Evolutionary conservation across 768 basidiomycete species (phyloP).

Genomic region (Mycena crocata): DNA sequence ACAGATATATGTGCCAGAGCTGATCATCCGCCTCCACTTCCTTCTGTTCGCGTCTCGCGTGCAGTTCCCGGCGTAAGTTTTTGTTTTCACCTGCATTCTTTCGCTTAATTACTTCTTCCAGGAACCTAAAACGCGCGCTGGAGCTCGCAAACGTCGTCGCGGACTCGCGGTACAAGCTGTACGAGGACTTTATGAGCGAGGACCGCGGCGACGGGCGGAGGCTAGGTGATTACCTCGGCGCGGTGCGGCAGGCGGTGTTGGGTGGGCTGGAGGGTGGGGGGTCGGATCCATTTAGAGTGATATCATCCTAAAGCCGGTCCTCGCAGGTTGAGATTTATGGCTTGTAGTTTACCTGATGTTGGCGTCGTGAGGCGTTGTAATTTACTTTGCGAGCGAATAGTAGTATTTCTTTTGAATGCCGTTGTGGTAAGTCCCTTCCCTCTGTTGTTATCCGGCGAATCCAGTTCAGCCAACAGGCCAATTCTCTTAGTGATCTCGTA

Average conservation of each 20-base stretch:
- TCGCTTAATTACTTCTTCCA: constrained; percentile 41
- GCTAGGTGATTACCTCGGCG: constrained; percentile 79
- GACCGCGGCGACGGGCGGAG: constrained; percentile 70
- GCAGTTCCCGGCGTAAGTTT: constrained; percentile 73
- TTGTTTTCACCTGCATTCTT: neutral
- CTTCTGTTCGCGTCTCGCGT: constrained; percentile 73
- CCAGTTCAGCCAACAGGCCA: too few species aligned
- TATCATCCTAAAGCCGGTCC: constrained; percentile 39
- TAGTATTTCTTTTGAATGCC: too few species aligned
- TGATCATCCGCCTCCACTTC: constrained; percentile 87
- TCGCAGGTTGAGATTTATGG: too few species aligned
- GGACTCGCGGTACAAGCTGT: constrained; percentile 86
- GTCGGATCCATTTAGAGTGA: constrained; percentile 77
- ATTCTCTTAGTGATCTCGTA: too few species aligned
- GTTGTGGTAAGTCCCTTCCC: too few species aligned
- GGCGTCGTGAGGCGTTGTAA: too few species aligned
- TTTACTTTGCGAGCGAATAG: too few species aligned
- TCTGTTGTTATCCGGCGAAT: too few species aligned
- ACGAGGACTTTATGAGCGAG: constrained; percentile 82
- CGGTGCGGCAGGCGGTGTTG: constrained; percentile 78
- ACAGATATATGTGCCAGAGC: constrained; percentile 89
- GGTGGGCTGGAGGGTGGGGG: constrained; percentile 79
- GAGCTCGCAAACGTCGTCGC: constrained; percentile 88
- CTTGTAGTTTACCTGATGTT: too few species aligned
- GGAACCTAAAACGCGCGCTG: constrained; percentile 81